Conservation (phyloP, 495 filamentous ascomycete genomes). For the Bombardia bombarda region DNA sequence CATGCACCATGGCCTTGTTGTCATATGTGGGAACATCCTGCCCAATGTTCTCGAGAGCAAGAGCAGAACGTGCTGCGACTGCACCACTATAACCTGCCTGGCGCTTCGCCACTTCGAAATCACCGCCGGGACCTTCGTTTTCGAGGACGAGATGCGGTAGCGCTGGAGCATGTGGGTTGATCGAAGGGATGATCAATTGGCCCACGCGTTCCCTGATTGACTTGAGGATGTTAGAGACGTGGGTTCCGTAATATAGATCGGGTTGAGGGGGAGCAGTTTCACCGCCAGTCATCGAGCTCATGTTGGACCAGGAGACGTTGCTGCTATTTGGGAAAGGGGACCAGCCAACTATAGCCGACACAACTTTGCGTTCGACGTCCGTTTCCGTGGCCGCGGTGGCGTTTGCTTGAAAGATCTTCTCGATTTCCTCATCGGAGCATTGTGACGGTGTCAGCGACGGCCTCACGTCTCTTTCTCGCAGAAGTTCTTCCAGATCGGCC, state of each 20-base stretch:
- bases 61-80: not conserved
- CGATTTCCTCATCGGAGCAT: not conserved
- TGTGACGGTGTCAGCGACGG: not conserved
- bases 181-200: not conserved
- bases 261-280: not conserved
- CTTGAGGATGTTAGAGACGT: not conserved
- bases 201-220: not conserved
- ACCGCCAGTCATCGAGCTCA: not conserved
- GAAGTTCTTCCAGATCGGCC: not conserved
- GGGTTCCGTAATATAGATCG: not conserved
- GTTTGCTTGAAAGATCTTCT: not conserved
- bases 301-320: not conserved
- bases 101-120: not conserved
- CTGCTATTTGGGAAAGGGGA: not conserved
- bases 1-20: not conserved
- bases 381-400: not conserved
- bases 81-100: not conserved
- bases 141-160: not conserved
- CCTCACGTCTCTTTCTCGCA: not conserved
- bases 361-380: not conserved
- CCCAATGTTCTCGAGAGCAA: not conserved
- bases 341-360: not conserved
- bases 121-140: not conserved
- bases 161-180: not conserved
- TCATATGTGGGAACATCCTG: not conserved